Percentiles rank a stretch among this genome's conserved stretches.
Conservation (phyloP, 441 rosid genomes). For the Populus hybrid region DNA sequence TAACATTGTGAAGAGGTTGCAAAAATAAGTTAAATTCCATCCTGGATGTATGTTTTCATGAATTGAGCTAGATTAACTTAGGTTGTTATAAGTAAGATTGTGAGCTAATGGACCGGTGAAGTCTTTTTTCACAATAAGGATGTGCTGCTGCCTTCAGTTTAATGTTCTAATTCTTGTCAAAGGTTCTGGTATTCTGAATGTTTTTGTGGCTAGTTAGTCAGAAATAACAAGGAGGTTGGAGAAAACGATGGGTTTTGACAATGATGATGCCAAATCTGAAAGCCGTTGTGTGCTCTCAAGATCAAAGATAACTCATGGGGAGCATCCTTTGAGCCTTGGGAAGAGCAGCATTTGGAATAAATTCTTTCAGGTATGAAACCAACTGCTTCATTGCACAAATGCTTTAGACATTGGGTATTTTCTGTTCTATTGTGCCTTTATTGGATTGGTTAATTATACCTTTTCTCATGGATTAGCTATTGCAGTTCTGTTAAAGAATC, state of each 20-base stretch:
- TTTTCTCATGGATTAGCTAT: neutral
- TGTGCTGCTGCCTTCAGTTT: slow-evolving; percentile 4
- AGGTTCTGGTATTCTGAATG: slow-evolving; percentile 49
- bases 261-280: slow-evolving; percentile 48
- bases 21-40: neutral
- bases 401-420: neutral
- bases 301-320: slow-evolving; percentile 73
- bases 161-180: slow-evolving; percentile 17
- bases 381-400: slow-evolving; percentile 9
- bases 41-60: neutral
- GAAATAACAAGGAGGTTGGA: slow-evolving; percentile 94
- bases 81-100: neutral
- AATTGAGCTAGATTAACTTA: neutral
- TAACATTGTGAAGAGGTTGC: neutral
- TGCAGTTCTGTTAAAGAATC: neutral
- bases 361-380: slow-evolving; percentile 74
- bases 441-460: neutral
- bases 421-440: neutral
- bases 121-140: neutral
- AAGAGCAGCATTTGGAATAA: slow-evolving; percentile 87
- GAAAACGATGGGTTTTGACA: slow-evolving; percentile 46
- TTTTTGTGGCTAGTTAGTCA: slow-evolving; percentile 90
- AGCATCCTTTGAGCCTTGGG: slow-evolving; percentile 94
- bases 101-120: neutral
- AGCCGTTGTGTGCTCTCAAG: slow-evolving; percentile 65